A percentile compares a stretch with the other conserved stretches of the same genome.
phyloP scores from a whole-genome alignment of 2,329 filamentous ascomycete species.

The Colletotrichum lini region DNA sequence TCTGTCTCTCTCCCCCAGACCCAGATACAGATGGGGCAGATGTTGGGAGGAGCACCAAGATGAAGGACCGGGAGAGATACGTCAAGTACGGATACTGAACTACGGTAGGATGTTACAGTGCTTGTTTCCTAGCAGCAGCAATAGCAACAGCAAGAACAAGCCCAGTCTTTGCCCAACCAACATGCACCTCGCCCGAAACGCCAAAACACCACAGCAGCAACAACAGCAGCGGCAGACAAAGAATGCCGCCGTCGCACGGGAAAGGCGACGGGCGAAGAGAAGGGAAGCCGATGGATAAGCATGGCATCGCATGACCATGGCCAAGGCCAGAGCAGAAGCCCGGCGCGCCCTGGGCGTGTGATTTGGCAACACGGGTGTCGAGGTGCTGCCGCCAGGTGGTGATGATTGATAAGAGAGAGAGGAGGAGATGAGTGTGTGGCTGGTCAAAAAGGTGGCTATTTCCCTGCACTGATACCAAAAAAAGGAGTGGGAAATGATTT shows the following conservation, averaged over 20 bases:
- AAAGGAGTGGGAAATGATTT: slow-evolving; percentile 13
- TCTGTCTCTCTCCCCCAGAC: slow-evolving; percentile 7
- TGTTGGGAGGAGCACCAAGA: slow-evolving; percentile 8
- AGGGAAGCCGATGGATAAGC: slow-evolving; percentile 15
- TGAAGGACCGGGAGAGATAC: slow-evolving; percentile 9
- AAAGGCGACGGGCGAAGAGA: background rate
- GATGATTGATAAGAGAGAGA: background rate
- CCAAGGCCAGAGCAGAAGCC: slow-evolving; percentile 9
- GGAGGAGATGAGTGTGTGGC: slow-evolving; percentile 3
- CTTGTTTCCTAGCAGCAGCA: background rate
- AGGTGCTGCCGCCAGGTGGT: slow-evolving; percentile 26
- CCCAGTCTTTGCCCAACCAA: slow-evolving; percentile 8
- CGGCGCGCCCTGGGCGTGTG: slow-evolving; percentile 17
- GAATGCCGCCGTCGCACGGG: background rate
- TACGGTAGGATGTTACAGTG: slow-evolving; percentile 10
- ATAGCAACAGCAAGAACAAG: slow-evolving; percentile 10
- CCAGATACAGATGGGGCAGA: background rate
- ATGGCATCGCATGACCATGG: background rate
- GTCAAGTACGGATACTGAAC: slow-evolving; percentile 8
- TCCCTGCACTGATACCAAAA: slow-evolving; percentile 27
- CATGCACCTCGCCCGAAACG: slow-evolving; percentile 6
- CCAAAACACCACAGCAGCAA: slow-evolving; percentile 18
- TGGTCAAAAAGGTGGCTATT: slow-evolving; percentile 15
- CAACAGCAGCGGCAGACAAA: slow-evolving; percentile 6
- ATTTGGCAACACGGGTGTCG: slow-evolving; percentile 15